These are phyloP conservation scores for Albifimbria verrucaria DNA, from an alignment of 2,329 filamentous ascomycete genomes.

Conservation along the genomic window DNA sequence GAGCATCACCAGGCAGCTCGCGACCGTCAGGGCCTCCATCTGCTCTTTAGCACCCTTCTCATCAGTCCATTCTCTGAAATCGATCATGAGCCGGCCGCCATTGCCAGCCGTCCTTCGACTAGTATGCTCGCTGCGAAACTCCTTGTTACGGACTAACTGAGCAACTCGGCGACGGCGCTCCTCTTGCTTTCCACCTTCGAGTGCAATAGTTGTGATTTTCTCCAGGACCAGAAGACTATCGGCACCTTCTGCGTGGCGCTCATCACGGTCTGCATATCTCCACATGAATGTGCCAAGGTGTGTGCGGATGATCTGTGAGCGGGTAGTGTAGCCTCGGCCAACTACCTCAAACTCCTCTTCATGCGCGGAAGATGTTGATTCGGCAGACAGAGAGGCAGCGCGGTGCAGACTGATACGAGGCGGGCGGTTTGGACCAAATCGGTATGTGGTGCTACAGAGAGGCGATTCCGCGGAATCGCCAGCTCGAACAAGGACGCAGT, in stretches of 20 bases:
- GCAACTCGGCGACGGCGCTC: constrained; percentile 33
- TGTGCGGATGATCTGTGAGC: constrained; percentile 42
- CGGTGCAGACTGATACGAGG: constrained; percentile 38
- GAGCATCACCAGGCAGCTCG: constrained; percentile 58
- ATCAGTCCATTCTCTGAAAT: constrained; percentile 32
- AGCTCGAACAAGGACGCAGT: constrained; percentile 43
- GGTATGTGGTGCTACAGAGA: constrained; percentile 52
- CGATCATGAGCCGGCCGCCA: constrained; percentile 45
- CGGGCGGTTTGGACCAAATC: constrained; percentile 51
- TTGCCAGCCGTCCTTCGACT: constrained; percentile 41
- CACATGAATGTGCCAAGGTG: constrained; percentile 51
- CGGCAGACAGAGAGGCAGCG: neutral
- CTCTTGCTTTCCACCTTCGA: constrained; percentile 21
- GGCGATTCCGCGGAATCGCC: constrained; percentile 29
- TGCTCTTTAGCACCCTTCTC: constrained; percentile 30
- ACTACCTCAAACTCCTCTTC: constrained; percentile 22
- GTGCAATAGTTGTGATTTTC: constrained; percentile 31
- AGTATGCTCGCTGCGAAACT: constrained; percentile 37
- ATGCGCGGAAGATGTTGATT: constrained; percentile 4
- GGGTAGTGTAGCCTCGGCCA: constrained; percentile 40
- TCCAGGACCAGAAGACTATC: constrained; percentile 51
- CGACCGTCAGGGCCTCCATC: constrained; percentile 49
- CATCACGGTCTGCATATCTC: constrained; percentile 47
- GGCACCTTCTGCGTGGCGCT: constrained; percentile 39
- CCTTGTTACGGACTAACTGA: constrained; percentile 38